Base-by-base conservation (phyloP, 2,329 filamentous ascomycete genomes). In the Verticillium dahliae region DNA sequence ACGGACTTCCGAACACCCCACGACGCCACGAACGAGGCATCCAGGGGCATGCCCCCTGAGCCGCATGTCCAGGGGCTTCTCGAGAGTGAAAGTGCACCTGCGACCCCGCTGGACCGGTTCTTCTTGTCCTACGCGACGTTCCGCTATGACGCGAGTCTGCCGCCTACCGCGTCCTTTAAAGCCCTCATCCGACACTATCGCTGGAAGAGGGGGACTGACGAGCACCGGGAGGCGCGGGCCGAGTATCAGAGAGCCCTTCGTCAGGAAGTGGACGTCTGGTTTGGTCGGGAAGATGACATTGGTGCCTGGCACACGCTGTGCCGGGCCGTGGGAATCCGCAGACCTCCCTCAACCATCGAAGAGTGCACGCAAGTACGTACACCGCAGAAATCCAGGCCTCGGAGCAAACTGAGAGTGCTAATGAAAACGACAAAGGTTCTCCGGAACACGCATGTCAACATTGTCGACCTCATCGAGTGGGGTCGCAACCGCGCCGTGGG, bases 21-120 rank as follows among this genome's bases (percentile, higher is more conserved):
- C 0, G 18, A 11, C 18, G 45, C 10, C 18, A 10, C 18, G 7
- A 7, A 3, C 22, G 18, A 10, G n/a, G 15, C 45, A 27, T 10
- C 45, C 11, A 1, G 7, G 7, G 18, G 45, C 18, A 11, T 6
- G 18, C 45, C n/a, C 11, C 7, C 45, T 11, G 6, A 27, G 18
- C 18, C 18, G 9, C 45, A 52, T n/a, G 18, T 11, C 7, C 45
- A 22, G 3, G 9, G 10, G 9, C 18, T 2, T 2, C n/a, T 31
- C 18, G 9, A 10, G 18, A 52, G 15, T 22, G 45, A 10, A 18
- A 52, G 15, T 22, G 45, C 18, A 6, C 3, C 18, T 13, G 65
- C 65, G 39, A 63, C 68, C 50, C 66, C 65, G 4, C 50, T 67
- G 6, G 62, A 65, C 15, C 61, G 62, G 18, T 62, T 67, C 38